Evolutionary conservation across 441 rosid species (phyloP), one percentile per base, ranked within the genome.

Genomic region (Euphorbia corollata): DNA sequence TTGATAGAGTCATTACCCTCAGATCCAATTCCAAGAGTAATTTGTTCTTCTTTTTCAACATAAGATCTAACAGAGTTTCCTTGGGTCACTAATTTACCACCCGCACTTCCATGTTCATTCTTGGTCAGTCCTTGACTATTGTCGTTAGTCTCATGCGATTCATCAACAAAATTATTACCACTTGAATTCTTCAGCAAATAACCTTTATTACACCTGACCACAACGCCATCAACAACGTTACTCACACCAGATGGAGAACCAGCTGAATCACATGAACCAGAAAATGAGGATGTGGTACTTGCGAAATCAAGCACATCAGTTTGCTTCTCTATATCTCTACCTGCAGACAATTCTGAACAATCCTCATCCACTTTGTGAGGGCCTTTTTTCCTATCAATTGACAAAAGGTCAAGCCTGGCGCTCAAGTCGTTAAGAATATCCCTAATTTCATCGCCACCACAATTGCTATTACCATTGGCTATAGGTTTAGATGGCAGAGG

Each of bases 361-460:
- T 63, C 72, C 18, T 54, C 43, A 41, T 19, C 78, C 58, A 43
- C 62, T 8, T 36, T 56, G 45, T 68, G 76, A 73, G 45, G 56
- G 47, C 27, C 75, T 71, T 65, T 72, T 68, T 77, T 83, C 78
- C 80, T 89, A 73, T 93, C 84, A 74, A 93, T 86, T 5, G 96
- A 87, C 78, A 89, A 68, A 45, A 87, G 75, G 67, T 86, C 96
- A 61, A 93, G 87, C 86, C 79, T 87, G 3, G 89, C 78, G 73
- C 82, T 91, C 80, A 93, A 76, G 61, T 85, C 88, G 65, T 82
- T 81, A 64, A 93, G 84, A 78, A 89, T 87, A 82, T 87, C 90
- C 80, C 85, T 81, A 64, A 93, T 89, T 72, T 87, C 86, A 77
- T 74, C 80, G 60, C 64, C 79, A 72, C 74, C 79, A 57, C 60